Evolutionary conservation across 2,329 filamentous ascomycete species (phyloP).

Genomic region (Aspergillus fumigatus): DNA sequence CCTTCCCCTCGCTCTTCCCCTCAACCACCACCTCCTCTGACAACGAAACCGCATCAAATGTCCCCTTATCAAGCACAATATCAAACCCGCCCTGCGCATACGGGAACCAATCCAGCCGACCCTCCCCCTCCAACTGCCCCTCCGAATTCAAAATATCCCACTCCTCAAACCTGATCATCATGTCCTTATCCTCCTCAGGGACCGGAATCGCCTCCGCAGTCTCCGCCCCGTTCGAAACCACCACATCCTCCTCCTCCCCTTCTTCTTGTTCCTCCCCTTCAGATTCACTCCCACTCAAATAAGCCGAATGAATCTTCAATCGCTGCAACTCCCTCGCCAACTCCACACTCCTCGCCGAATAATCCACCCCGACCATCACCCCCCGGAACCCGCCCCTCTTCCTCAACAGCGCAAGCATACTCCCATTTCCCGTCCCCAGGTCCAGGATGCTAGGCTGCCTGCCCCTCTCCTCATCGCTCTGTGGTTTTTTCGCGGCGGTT

Average conservation of each 20-base stretch:
- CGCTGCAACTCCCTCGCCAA: conserved; percentile 64
- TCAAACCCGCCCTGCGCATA: conserved; percentile 62
- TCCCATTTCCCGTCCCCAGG: conserved; percentile 90
- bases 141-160: conserved; percentile 59
- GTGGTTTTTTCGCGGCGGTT: not conserved
- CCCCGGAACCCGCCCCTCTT: conserved; percentile 62
- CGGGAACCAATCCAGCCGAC: conserved; percentile 35
- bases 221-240: conserved; percentile 13
- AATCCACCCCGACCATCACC: conserved; percentile 80
- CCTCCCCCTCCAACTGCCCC: conserved; percentile 27
- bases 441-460: conserved; percentile 60
- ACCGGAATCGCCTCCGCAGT: not conserved
- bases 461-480: conserved; percentile 4
- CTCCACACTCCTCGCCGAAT: conserved; percentile 68
- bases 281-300: conserved; percentile 26
- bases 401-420: conserved; percentile 76
- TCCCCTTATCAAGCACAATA: conserved; percentile 94
- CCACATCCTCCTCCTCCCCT: conserved; percentile 34
- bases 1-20: conserved; percentile 16
- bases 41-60: conserved; percentile 92
- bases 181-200: conserved; percentile 1
- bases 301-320: conserved; percentile 30
- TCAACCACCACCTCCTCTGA: conserved; percentile 29
- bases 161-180: conserved; percentile 47
- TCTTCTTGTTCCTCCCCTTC: conserved; percentile 55